Evolutionary conservation across 352 stramenopile genomes (phyloP), one percentile per base, ranked within the genome.

Genomic region (Thraustochytrium striatum): DNA sequence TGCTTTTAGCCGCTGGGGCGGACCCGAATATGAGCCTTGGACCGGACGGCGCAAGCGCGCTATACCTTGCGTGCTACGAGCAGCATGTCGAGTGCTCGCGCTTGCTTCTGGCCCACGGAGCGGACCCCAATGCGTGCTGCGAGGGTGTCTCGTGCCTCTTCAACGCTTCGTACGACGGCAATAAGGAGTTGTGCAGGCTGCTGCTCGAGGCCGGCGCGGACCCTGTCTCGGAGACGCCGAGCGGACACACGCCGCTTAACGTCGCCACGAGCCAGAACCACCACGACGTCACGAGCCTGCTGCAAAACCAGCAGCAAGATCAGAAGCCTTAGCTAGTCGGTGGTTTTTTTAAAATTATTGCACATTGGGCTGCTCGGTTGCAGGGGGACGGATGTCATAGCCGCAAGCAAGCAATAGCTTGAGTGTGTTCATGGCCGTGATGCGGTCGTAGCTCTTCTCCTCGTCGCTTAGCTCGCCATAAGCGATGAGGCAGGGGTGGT

Each of bases 381-480:
- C n/a, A n/a, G 62, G 69, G 5, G 69, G 50, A 28, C 16, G 7
- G 25, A 79, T 79, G 9, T 16, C 50, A 28, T 79, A 79, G 21
- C 69, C 69, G 58, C 72, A 79, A 53, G 35, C 38, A 16, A 79
- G 25, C 3, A 79, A 30, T 35, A 79, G 43, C 39, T 79, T 79
- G 69, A 79, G 50, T 19, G 69, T 79, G 25, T 79, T 62, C 69
- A 79, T 79, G 19, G 69, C 69, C 8, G 69, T 79, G 1, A 79
- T 47, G 9, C 52, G 39, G 39, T 79, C 69, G 30, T 79, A 79
- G 47, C 30, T 50, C 25, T 79, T 79, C 55, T 79, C 69, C 39
- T 79, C 69, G 35, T 79, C 69, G 32, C 28, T n/a, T 11, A 79
- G 57, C 13, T n/a, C 33, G 28, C 30, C 32, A 25, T 79, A 79